These are phyloP conservation scores for Gossypium aridum DNA, from an alignment of 441 rosid genomes.

Conservation along the genomic window DNA sequence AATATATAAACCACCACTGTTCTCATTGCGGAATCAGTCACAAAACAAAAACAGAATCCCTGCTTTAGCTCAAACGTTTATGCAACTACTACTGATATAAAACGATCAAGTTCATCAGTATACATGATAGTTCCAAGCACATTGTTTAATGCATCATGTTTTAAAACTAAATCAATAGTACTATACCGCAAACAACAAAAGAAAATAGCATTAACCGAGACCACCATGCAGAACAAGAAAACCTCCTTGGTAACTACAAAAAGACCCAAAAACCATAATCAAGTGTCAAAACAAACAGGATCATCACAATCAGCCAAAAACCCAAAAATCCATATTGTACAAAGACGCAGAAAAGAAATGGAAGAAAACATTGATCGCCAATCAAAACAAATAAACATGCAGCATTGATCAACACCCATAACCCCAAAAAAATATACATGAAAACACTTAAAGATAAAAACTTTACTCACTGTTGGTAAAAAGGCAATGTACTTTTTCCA, in stretches of 20 bases:
- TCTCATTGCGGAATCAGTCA: neutral
- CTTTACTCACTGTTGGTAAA: constrained; percentile 18
- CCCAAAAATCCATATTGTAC: neutral
- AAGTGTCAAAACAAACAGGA: constrained; percentile 14
- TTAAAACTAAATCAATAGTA: constrained; percentile 1
- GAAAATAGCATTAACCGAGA: neutral
- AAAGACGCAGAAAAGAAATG: neutral
- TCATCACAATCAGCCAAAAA: neutral
- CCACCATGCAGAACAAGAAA: constrained; percentile 13
- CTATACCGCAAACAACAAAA: neutral
- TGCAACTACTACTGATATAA: neutral
- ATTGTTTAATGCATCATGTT: constrained; percentile 17
- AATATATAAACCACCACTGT: neutral
- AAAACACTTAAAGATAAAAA: neutral
- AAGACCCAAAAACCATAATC: constrained; percentile 6
- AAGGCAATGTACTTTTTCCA: constrained; percentile 22
- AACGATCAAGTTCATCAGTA: neutral
- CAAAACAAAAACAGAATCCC: constrained; percentile 6
- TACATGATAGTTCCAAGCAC: constrained; percentile 13
- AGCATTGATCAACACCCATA: constrained; percentile 9
- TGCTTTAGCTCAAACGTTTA: neutral
- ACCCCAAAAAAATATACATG: neutral
- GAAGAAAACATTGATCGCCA: constrained; percentile 16
- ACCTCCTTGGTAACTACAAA: constrained; percentile 13
- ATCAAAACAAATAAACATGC: constrained; percentile 9